Conservation (phyloP, 179 eudicot genomes). For the Beta macrorhiza region DNA sequence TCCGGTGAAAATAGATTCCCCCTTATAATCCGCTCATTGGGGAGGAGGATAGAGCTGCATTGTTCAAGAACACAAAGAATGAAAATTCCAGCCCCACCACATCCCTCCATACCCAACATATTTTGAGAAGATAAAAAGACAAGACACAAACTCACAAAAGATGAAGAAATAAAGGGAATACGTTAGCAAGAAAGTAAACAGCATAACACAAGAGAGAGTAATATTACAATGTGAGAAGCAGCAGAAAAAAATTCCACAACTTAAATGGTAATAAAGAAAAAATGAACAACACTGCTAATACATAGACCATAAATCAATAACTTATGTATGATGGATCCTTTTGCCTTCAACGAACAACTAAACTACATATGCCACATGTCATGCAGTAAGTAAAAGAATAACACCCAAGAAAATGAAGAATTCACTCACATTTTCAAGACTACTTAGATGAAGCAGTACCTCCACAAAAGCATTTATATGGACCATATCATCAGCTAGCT, state of each 20-base stretch:
- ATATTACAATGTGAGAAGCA: not conserved
- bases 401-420: constrained; percentile 3
- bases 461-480: constrained; percentile 48
- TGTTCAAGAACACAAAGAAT: not conserved
- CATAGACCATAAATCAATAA: not conserved
- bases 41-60: not conserved
- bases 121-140: not conserved
- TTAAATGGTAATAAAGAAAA: not conserved
- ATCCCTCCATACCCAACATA: not conserved
- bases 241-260: not conserved
- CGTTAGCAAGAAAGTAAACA: not conserved
- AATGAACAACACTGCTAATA: not conserved
- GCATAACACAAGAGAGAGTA: not conserved
- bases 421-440: constrained; percentile 61
- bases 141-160: not conserved
- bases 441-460: constrained; percentile 62
- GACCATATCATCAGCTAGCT: constrained; percentile 55
- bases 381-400: not conserved
- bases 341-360: not conserved
- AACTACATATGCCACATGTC: not conserved
- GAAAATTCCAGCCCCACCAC: not conserved
- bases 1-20: not conserved
- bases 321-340: not conserved
- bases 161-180: not conserved
- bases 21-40: not conserved